Conservation (phyloP, 2,329 filamentous ascomycete species). For the Pleoardoris graminearum region DNA sequence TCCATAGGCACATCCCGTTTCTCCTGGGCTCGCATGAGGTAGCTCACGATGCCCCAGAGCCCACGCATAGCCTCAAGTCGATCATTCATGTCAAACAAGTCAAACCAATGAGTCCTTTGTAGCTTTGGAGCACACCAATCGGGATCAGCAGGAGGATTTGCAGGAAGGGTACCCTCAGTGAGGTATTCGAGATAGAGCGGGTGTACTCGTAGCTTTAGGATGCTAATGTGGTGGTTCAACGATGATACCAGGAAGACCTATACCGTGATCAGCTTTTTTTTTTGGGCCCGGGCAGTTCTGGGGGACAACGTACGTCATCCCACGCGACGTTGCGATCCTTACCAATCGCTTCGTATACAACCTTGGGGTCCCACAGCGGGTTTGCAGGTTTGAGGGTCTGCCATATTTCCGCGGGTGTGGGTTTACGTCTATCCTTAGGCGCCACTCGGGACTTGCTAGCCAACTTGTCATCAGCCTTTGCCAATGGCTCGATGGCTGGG, state of each 20-base stretch:
- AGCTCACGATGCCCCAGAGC: conserved; percentile 62
- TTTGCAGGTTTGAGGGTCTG: conserved; percentile 55
- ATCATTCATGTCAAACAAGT: conserved; percentile 59
- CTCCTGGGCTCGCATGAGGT: conserved; percentile 47
- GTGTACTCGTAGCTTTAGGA: conserved; percentile 63
- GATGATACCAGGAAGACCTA: conserved; percentile 66
- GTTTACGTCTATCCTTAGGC: conserved; percentile 44
- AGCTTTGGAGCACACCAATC: conserved; percentile 58
- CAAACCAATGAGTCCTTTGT: conserved; percentile 61
- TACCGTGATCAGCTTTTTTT: conserved; percentile 14
- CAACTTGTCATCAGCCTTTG: conserved; percentile 43
- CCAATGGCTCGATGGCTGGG: conserved; percentile 28
- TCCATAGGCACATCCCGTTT: conserved; percentile 15
- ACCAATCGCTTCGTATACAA: conserved; percentile 61
- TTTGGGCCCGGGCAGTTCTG: not conserved
- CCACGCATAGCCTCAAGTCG: conserved; percentile 60
- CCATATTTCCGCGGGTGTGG: conserved; percentile 57
- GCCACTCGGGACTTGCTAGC: conserved; percentile 27
- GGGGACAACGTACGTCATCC: conserved; percentile 57
- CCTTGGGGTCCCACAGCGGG: conserved; percentile 60
- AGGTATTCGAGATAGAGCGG: conserved; percentile 60
- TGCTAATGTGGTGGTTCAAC: conserved; percentile 64
- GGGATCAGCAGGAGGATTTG: conserved; percentile 27
- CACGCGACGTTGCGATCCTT: conserved; percentile 52
- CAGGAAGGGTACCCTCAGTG: conserved; percentile 47